phyloP scores from a whole-genome alignment of 345 rosid species.

The Sisymbrium altissimum region DNA sequence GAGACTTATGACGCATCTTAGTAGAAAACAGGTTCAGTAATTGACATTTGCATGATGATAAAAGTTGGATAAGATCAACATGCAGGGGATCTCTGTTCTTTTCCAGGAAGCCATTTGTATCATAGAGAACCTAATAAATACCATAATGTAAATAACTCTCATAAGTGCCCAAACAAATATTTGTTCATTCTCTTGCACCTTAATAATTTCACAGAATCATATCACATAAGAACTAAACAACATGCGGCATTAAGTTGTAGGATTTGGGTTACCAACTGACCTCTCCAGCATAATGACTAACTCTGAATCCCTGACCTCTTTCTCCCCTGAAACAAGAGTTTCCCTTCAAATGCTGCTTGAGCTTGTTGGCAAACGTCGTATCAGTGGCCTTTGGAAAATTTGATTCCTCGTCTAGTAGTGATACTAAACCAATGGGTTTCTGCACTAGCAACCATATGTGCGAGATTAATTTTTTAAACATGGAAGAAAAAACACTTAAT shows the following conservation, averaged over 20 bases:
- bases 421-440: constrained; percentile 82
- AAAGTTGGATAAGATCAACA: constrained; percentile 55
- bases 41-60: constrained; percentile 57
- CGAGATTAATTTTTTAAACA: background rate
- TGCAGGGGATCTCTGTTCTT: constrained; percentile 82
- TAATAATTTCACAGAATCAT: background rate
- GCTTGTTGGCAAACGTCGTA: constrained; percentile 76
- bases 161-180: background rate
- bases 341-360: constrained; percentile 64
- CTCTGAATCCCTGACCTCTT: constrained; percentile 66
- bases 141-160: background rate
- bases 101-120: constrained; percentile 83
- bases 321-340: constrained; percentile 73
- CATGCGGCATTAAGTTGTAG: background rate
- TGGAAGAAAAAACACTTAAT: background rate
- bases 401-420: constrained; percentile 86
- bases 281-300: constrained; percentile 89
- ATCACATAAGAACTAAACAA: background rate
- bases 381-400: constrained; percentile 79
- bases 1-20: constrained; percentile 41
- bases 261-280: constrained; percentile 36
- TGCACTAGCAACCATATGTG: constrained; percentile 38
- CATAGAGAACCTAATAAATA: constrained; percentile 42
- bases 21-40: constrained; percentile 49
- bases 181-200: background rate